Evolutionary conservation across 805 yeast species (phyloP).

Genomic region (Zygoascus flipseniorum): DNA sequence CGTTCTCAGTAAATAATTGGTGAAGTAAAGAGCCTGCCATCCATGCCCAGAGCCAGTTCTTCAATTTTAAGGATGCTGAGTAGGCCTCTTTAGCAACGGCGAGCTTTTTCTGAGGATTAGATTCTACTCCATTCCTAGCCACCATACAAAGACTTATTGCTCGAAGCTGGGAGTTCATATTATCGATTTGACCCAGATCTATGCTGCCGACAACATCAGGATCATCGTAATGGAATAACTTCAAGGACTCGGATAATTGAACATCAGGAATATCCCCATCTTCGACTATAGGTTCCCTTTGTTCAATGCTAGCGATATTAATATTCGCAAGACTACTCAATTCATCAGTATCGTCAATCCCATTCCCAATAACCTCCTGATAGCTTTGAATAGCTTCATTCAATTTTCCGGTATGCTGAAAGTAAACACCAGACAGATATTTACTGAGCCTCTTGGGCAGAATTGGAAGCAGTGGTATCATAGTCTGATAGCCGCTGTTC

Average conservation of each 20-base stretch:
- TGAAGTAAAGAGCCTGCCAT: constrained; percentile 1
- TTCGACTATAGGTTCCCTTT: neutral
- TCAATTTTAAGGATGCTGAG: neutral
- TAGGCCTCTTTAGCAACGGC: constrained; percentile 1
- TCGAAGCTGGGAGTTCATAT: neutral
- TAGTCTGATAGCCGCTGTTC: neutral
- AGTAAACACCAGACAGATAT: constrained; percentile 6
- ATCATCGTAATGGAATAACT: neutral
- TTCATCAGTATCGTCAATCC: neutral
- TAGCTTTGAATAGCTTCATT: neutral
- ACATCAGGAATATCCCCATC: neutral
- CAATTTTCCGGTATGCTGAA: constrained; percentile 4
- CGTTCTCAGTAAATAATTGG: neutral
- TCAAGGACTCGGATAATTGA: neutral
- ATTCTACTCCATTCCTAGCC: neutral
- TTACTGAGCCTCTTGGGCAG: neutral
- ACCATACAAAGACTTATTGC: neutral
- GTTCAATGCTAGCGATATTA: neutral
- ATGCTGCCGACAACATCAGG: neutral
- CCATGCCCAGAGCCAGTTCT: constrained; percentile 4
- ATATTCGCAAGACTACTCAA: neutral
- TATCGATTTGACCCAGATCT: neutral
- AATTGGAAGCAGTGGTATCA: neutral
- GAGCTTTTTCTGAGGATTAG: neutral
- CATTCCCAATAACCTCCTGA: neutral